Evolutionary conservation across 495 filamentous ascomycete genomes (phyloP), one percentile per base, ranked within the genome.

Genomic region (Xylaria nigripes): DNA sequence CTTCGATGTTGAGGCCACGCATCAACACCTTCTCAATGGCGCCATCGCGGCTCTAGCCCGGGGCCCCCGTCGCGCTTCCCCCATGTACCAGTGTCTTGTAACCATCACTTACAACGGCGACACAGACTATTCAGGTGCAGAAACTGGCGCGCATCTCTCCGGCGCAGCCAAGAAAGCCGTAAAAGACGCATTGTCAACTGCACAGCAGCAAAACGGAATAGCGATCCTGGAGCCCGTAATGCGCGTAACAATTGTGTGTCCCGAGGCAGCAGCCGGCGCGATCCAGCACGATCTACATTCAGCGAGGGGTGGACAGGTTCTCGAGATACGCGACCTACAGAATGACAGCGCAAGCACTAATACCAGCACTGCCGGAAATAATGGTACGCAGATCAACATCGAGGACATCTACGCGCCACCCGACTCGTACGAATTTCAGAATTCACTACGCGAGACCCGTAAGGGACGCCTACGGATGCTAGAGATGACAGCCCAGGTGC

Each of bases 261-360:
- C 91, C 62, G 93, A 96, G 72, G 77, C 77, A 13, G 81, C 80
- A 22, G 79, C 96, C 18, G 89, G 90, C 12, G 76, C 81, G 2
- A 88, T 99, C n/a, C 87, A 95, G 41, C 89, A 93, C 55, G 94
- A 99, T 62, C 78, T 99, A 38, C 85, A 81, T 15, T 82, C 88
- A 12, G 81, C 81, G 0, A 81, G 92, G 1, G 93, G 94, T 44
- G 94, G 92, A 0, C 85, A 86, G 50, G 86, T 97, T 24, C 65
- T 94, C 48, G 89, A 89, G 32, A 82, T 97, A 10, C 84, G 85
- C 48, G 84, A 86, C 48, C 78, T 83, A 51, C 51, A 73, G 64
- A 54, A 66, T 30, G 15, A 16, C 18, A 30, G 18, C 9, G 48
- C 51, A 41, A 61, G 43, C 34, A 29, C 30, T 27, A 23, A 21